Evolutionary conservation across 1,139 yeast genomes (phyloP), one percentile per base, ranked within the genome.

Genomic region (Saccharomycopsis crataegensis): DNA sequence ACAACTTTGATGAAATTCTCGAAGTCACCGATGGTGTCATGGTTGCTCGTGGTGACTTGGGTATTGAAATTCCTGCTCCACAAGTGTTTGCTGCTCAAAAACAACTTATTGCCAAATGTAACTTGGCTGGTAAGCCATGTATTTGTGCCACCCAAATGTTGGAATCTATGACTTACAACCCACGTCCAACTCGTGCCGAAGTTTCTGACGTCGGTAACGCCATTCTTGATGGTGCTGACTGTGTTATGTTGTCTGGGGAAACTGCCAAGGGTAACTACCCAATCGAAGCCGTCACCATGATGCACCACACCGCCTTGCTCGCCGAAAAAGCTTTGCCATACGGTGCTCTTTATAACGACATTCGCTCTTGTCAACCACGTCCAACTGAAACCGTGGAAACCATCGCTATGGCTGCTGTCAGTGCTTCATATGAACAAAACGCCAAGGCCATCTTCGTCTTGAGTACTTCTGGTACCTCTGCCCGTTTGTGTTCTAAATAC

Each of bases 1-100:
- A 93, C 85, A 93, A 93, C 83, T 93, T 93, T 71, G 99, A 93
- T 73, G 97, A 89, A 61, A 93, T 93, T 69, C 83, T 93, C 71
- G 73, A 72, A 66, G 96, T 84, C 73, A 93, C 99, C 60, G 99
- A 94, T 71, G 99, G 98, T 80, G 97, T 93, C 69, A 93, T 93
- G 99, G 98, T 93, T 70, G 99, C 99, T 67, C 85, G 99, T 77
- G 99, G 99, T 80, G 99, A 94, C 72, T 82, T 93, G 70, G 99
- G 99, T 80, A 93, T 93, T 69, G 99, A 93, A 79, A 93, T 93
- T 68, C 99, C 99, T 63, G 98, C 99, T 62, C 94, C 97, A 62
- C 96, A 91, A 79, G 99, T 93, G 60, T 90, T 93, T 71, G 93
- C 94, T 67, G 98, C 91, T 65, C 99, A 93, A 79, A 93, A 94